Conservation (phyloP, 2,329 filamentous ascomycete genomes). For the Ophiostoma novo-ulmi region DNA sequence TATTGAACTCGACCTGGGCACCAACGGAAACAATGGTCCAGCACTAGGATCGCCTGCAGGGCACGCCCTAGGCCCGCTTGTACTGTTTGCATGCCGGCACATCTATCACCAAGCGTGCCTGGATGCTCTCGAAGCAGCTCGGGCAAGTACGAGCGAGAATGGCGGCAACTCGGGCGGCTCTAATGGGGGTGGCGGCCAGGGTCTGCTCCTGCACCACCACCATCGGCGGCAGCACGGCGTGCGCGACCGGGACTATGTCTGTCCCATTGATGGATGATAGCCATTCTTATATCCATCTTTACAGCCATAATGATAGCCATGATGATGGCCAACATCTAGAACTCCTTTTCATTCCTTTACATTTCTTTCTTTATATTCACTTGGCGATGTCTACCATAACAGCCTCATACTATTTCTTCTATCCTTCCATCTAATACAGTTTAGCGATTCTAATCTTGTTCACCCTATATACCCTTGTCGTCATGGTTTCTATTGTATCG, state of each 20-base stretch:
- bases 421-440: background rate
- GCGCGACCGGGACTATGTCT: slow-evolving; percentile 48
- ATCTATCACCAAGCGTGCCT: slow-evolving; percentile 65
- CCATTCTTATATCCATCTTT: background rate
- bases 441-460: background rate
- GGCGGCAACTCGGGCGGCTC: background rate
- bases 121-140: slow-evolving; percentile 57
- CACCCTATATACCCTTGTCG: background rate
- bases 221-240: slow-evolving; percentile 15
- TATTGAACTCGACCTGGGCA: background rate
- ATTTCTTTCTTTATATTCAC: background rate
- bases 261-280: slow-evolving; percentile 51
- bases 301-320: background rate
- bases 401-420: background rate
- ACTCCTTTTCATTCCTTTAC: background rate
- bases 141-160: slow-evolving; percentile 30
- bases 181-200: background rate
- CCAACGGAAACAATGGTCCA: background rate
- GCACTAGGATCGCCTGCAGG: slow-evolving; percentile 30
- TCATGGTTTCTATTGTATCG: background rate
- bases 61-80: slow-evolving; percentile 55
- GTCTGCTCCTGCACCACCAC: slow-evolving; percentile 8
- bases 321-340: background rate
- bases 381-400: background rate
- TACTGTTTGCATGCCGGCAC: slow-evolving; percentile 65